Base-by-base conservation (phyloP, 1,284 basidiomycete species). In the Agaricales sp. region DNA sequence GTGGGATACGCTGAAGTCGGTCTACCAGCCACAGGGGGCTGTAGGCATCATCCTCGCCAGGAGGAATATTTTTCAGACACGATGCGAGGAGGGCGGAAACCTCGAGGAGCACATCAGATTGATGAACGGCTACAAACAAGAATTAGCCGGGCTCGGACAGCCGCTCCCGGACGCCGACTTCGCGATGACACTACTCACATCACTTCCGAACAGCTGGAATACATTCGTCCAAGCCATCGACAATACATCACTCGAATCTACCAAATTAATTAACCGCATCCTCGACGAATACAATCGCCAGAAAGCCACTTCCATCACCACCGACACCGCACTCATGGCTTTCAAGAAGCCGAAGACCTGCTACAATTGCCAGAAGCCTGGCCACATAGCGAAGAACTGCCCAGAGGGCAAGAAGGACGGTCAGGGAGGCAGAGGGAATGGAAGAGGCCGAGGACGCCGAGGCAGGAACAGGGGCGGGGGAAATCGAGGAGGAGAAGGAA, bases 141-240 rank as follows among this genome's bases (percentile, higher is more conserved):
- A 63, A 44, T 47, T 63, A 8, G 44, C 43, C 3, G 46, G 37
- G 1, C 53, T 61, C n/a, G 55, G 55, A 6, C 47, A 49, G 24
- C 44, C 22, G 25, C 49, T 64, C 3, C 43, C 20, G 0, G 64
- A 68, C 23, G 51, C 59, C 14, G 66, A 69, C 13, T 69, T 69
- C 44, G 49, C 57, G 1, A 63, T 63, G 49, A 63, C 60, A 13
- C 48, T 70, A 0, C 54, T 69, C 2, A 35, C 61, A 0, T 67
- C 62, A 4, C 54, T 69, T 3, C 67, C 64, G 16, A 61, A 65
- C 18, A 57, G 57, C 3, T 70, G 67, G 67, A 59, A 69, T 38
- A 50, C 51, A 3, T 69, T 66, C 46, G 63, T 62, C 1, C 52
- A 53, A 2, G 50, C 57, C 3, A 41, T 62, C 11, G 52, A 60